Evolutionary conservation across 345 rosid species (phyloP), one percentile per base, ranked within the genome.

Genomic region (Populus nigra): DNA sequence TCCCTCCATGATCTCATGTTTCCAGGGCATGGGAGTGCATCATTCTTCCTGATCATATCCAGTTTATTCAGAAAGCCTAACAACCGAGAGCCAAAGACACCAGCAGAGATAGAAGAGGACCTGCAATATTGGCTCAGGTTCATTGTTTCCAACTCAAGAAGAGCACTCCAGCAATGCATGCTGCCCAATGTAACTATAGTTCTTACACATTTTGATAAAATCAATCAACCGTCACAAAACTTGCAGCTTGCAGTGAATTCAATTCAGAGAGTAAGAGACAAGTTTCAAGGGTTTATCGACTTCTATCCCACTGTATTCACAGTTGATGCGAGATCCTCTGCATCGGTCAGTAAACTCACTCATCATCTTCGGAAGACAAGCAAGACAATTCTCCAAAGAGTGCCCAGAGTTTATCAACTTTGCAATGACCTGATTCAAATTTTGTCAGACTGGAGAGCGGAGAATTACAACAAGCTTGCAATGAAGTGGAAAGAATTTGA

Each of bases 1-100:
- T 88, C 98, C 53, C 92, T 95, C 70, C 97, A 95, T 79, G 98
- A 95, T 85, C 88, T 95, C 78, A 93, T 95, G 99, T 95, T 93
- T 81, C 96, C 99, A 0, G 93, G 97, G 10, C 89, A 89, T 76
- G 97, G 97, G 4, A 92, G 93, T 57, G 96, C 98, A 20, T 85
- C 91, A 7, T 85, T 85, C 85, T 95, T 95, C 90, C 80, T 95
- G 49, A 88, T 95, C 85, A 74, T 91, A 80, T 73, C 91, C 65
- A 95, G 98, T 83, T 88, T 95, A 87, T 95, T 88, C 86, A 86
- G 86, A 85, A 90, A 89, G 82, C 98, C 95, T 5, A 88, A 66
- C 93, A 92, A 92, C 74, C 88, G 88, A 79, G 99, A 93, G 67
- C 93, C 88, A 2, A 93, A 95, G 83, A 82, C 91, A 27, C 86